Evolutionary conservation across 2,329 filamentous ascomycete species (phyloP).

Genomic region (Xylariaceae sp.): DNA sequence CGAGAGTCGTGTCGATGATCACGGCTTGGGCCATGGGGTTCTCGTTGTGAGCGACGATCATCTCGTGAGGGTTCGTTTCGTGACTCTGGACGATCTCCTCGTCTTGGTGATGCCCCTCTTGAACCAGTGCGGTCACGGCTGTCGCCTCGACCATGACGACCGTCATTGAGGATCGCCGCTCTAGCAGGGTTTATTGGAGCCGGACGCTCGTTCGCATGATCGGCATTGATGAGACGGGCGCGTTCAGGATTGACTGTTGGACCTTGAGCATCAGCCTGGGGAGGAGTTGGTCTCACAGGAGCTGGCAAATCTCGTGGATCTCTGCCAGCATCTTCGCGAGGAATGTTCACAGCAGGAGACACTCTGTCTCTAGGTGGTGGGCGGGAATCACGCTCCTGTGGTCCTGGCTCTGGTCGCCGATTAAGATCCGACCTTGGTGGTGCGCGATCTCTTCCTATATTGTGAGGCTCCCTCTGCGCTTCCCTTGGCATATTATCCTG

Average conservation of each 20-base stretch:
- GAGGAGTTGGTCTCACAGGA: conserved; percentile 28
- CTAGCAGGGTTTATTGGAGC: conserved; percentile 47
- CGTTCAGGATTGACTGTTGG: conserved; percentile 54
- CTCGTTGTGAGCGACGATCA: conserved; percentile 44
- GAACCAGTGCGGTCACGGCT: conserved; percentile 38
- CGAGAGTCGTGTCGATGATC: conserved; percentile 30
- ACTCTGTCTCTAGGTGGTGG: conserved; percentile 33
- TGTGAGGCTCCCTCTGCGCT: conserved; percentile 34
- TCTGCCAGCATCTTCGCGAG: conserved; percentile 26
- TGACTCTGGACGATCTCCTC: conserved; percentile 36
- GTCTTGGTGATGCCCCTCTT: conserved; percentile 46
- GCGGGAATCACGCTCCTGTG: conserved; percentile 38
- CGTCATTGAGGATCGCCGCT: conserved; percentile 42
- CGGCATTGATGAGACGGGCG: conserved; percentile 42
- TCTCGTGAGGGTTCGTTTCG: conserved; percentile 41
- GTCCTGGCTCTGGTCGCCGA: conserved; percentile 28
- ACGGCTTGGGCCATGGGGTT: conserved; percentile 28
- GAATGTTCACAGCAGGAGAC: conserved; percentile 17
- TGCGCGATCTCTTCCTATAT: conserved; percentile 38
- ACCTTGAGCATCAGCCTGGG: conserved; percentile 34
- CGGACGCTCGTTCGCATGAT: conserved; percentile 34
- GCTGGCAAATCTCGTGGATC: conserved; percentile 24
- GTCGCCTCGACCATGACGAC: conserved; percentile 41
- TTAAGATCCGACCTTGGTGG: conserved; percentile 25
- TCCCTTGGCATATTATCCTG: conserved; percentile 36